Base-by-base conservation (phyloP, 2,329 filamentous ascomycete genomes). In the Trichophaea hybrida region DNA sequence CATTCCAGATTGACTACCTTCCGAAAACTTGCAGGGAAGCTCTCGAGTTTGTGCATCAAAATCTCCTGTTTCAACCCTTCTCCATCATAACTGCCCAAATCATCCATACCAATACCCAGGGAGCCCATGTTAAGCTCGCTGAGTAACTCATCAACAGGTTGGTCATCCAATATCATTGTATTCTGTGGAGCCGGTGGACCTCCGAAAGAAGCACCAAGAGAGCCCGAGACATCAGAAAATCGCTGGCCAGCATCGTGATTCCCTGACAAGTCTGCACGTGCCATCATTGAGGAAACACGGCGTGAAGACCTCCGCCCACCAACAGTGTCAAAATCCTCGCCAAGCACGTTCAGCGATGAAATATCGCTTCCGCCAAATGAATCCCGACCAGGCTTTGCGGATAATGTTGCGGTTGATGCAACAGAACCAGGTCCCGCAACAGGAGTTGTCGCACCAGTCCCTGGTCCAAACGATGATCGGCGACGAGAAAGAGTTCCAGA, bases 231-330 rank as follows among this genome's bases (percentile, higher is more conserved):
- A 53, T 95, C 89, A 33, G 83, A 79, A 69, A 94, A 94, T 68
- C 86, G 80, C 66, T 94, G 89, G 65, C 91, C 86, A 13, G 85
- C 93, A 7, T 87, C 84, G 53, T 64, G 57, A 44, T 64, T 62
- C 46, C 56, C 63, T 0, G 88, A 91, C 17, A 96, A 75, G 70
- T 96, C 91, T 35, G 87, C 86, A 68, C 91, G 80, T 13, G 90
- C 90, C 57, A 96, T 77, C 73, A 95, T 80, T 13, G 91, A 97
- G 74, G 93, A 98, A 32, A 97, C 85, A 55, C 93, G 81, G 48
- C 93, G 82, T n/a, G 80, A 81, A 48, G 80, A 78, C 64, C 78
- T 78, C n/a, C 73, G 72, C 34, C 64, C 76, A 33, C 78, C 76
- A 35, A 78, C 74, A 58, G 77, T 73, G 24, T 73, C 75, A 61